Conservation (phyloP, 345 rosid species). For the Melastoma malabathricum region DNA sequence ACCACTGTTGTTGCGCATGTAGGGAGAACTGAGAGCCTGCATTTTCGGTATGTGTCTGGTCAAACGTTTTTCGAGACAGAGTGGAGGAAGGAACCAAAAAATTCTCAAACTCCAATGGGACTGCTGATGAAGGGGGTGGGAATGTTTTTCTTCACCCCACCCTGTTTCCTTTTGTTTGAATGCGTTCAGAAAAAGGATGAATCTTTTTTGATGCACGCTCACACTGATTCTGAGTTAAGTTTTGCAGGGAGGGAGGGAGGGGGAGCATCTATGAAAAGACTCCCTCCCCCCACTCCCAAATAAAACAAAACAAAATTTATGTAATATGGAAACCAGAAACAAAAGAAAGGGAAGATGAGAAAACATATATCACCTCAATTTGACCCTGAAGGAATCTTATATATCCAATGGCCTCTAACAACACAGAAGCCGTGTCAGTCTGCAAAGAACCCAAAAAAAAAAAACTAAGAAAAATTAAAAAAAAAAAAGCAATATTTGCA, state of each 20-base stretch:
- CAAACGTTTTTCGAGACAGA: background rate
- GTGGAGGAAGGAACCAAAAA: conserved; percentile 2
- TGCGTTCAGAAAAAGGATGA: conserved; percentile 3
- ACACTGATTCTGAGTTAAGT: background rate
- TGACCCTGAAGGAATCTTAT: conserved; percentile 99
- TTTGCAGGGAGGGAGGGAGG: background rate
- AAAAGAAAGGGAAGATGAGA: background rate
- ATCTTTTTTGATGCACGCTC: background rate
- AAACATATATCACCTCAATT: conserved; percentile 59
- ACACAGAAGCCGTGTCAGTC: conserved; percentile 99
- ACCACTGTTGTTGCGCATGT: conserved; percentile 52
- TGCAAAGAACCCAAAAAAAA: conserved; percentile 39
- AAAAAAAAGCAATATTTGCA: no score
- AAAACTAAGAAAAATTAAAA: conserved; percentile 8
- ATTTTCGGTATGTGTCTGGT: background rate
- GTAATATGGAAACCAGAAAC: conserved; percentile 2
- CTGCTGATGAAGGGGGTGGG: conserved; percentile 5
- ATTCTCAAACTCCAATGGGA: conserved; percentile 2
- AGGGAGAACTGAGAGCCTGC: conserved; percentile 95
- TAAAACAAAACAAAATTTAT: no score
- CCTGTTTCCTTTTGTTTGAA: background rate
- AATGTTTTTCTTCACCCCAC: conserved; percentile 2
- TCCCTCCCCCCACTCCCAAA: no score
- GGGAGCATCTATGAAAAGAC: background rate
- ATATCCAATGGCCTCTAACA: conserved; percentile 98